phyloP scores from a whole-genome alignment of 2,329 filamentous ascomycete species.

The Bipolaris bicolor region DNA sequence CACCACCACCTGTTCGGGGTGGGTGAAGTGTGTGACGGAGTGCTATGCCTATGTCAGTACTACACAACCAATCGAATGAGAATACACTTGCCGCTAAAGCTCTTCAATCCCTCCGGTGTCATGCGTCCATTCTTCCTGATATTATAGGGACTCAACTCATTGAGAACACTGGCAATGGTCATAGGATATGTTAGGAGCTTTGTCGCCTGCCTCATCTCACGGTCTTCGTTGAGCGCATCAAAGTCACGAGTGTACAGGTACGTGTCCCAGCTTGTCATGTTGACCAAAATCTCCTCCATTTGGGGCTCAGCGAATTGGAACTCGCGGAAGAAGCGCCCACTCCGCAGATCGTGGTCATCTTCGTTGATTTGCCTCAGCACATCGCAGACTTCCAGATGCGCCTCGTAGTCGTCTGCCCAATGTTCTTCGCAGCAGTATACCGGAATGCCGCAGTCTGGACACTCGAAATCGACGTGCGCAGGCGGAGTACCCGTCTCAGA shows the following conservation, averaged over 20 bases:
- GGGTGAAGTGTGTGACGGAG: slow-evolving; percentile 94
- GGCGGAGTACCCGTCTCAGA: slow-evolving; percentile 66
- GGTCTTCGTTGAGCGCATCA: slow-evolving; percentile 86
- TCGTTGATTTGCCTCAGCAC: slow-evolving; percentile 92
- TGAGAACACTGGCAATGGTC: slow-evolving; percentile 87
- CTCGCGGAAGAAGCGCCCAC: slow-evolving; percentile 89
- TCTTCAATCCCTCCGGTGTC: slow-evolving; percentile 89
- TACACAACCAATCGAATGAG: too few species aligned
- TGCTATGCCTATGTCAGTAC: slow-evolving; percentile 58
- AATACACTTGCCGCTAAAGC: slow-evolving; percentile 76
- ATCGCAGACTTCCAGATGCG: slow-evolving; percentile 91
- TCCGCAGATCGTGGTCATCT: slow-evolving; percentile 93
- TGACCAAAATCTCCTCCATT: slow-evolving; percentile 89
- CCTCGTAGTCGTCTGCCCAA: slow-evolving; percentile 95
- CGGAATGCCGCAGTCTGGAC: slow-evolving; percentile 92
- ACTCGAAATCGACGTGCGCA: slow-evolving; percentile 89
- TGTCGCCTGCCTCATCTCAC: slow-evolving; percentile 90
- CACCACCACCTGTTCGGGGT: slow-evolving; percentile 75
- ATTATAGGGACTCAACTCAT: slow-evolving; percentile 92
- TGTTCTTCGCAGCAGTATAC: slow-evolving; percentile 94
- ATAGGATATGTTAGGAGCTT: slow-evolving; percentile 91
- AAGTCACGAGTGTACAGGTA: slow-evolving; percentile 93
- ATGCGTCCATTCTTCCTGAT: slow-evolving; percentile 76
- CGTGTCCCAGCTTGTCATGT: slow-evolving; percentile 99
- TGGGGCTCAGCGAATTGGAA: slow-evolving; percentile 89